phyloP scores from a whole-genome alignment of 2,329 filamentous ascomycete species.

The Beauveria medogensis region DNA sequence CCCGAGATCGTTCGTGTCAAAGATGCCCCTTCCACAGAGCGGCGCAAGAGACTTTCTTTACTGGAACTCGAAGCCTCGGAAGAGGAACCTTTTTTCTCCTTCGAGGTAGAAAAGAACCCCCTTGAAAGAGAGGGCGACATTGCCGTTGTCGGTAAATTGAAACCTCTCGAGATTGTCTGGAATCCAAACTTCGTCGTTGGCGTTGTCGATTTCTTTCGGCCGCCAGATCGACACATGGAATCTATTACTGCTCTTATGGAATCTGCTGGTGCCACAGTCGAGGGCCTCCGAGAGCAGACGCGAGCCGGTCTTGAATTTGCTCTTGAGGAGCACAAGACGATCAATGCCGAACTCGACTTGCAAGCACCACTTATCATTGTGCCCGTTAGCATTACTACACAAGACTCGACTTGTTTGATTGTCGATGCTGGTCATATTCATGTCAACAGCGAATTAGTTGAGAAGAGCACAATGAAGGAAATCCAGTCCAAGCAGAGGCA shows the following conservation, averaged over 20 bases:
- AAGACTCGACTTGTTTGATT: constrained; percentile 80
- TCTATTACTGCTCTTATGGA: constrained; percentile 95
- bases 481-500: constrained; percentile 86
- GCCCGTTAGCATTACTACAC: constrained; percentile 79
- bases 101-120: constrained; percentile 91
- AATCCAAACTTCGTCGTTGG: constrained; percentile 91
- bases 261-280: constrained; percentile 87
- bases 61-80: constrained; percentile 43
- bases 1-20: constrained; percentile 96
- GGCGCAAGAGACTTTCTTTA: constrained; percentile 42
- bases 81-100: constrained; percentile 78
- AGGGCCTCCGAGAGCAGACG: constrained; percentile 90
- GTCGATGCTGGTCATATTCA: constrained; percentile 94
- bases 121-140: constrained; percentile 88
- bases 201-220: constrained; percentile 90
- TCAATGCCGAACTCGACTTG: constrained; percentile 91
- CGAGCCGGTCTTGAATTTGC: constrained; percentile 93
- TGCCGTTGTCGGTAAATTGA: constrained; percentile 81
- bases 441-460: constrained; percentile 87
- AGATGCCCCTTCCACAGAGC: constrained; percentile 55
- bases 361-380: constrained; percentile 95
- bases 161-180: constrained; percentile 94
- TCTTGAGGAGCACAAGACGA: constrained; percentile 93
- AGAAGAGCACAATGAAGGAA: constrained; percentile 80
- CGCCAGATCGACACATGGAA: constrained; percentile 95